Percentiles rank a stretch among this genome's conserved stretches.
These are phyloP conservation scores for Euphorbia lathyris DNA, from an alignment of 345 rosid species.

Conservation along the genomic window DNA sequence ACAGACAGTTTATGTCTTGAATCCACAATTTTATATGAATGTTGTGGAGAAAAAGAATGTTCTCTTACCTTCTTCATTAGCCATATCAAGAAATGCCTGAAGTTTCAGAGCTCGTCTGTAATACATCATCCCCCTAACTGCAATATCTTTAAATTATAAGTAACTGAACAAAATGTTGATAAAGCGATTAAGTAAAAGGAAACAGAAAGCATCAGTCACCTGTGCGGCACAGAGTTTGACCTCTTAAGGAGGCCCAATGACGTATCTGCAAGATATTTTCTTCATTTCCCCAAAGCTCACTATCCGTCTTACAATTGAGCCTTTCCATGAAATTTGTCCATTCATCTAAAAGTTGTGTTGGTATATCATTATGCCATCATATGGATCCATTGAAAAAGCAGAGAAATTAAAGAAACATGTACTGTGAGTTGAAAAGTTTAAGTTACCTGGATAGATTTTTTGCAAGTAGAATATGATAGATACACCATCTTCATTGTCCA, in stretches of 20 bases:
- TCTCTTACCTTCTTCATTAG: constrained; percentile 63
- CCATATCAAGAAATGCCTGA: constrained; percentile 99
- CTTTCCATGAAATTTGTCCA: constrained; percentile 96
- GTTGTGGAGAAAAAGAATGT: constrained; percentile 14
- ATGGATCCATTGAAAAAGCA: constrained; percentile 15
- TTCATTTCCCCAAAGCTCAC: constrained; percentile 77
- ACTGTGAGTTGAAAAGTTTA: constrained; percentile 14
- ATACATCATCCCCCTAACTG: constrained; percentile 99
- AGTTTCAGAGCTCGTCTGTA: constrained; percentile 94
- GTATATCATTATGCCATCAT: background rate
- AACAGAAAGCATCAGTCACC: constrained; percentile 43
- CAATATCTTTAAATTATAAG: constrained; percentile 27
- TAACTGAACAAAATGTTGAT: background rate
- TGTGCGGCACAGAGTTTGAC: constrained; percentile 92
- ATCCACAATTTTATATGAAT: background rate
- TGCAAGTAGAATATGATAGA: constrained; percentile 93
- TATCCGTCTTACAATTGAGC: constrained; percentile 65
- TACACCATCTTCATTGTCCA: constrained; percentile 97
- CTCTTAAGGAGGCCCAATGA: constrained; percentile 95
- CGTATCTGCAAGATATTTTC: constrained; percentile 94
- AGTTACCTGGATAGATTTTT: constrained; percentile 84
- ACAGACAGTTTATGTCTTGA: background rate
- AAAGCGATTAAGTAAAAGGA: background rate
- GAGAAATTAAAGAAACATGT: background rate
- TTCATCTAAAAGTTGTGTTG: constrained; percentile 55